These are phyloP conservation scores for Cudoniella acicularis DNA, from an alignment of 495 filamentous ascomycete species.

Conservation along the genomic window DNA sequence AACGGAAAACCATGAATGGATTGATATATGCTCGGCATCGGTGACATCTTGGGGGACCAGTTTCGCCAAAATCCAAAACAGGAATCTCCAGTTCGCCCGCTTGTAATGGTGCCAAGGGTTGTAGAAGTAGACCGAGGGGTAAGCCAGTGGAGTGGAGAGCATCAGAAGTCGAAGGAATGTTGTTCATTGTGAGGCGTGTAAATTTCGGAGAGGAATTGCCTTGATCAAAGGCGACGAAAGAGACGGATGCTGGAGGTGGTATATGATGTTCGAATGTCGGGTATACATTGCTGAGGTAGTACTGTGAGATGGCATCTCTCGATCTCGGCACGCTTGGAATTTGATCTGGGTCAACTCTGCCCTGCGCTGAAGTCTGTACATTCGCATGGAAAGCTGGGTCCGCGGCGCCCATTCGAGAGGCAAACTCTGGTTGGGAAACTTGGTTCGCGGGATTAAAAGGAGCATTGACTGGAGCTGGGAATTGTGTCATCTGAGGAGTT, in stretches of 20 bases:
- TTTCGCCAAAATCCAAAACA: slow-evolving; percentile 91
- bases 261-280: slow-evolving; percentile 91
- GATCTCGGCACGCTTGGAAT: slow-evolving; percentile 88
- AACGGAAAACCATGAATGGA: slow-evolving; percentile 95
- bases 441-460: slow-evolving; percentile 53
- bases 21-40: slow-evolving; percentile 97
- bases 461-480: slow-evolving; percentile 56
- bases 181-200: slow-evolving; percentile 85
- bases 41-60: slow-evolving; percentile 86
- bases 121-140: slow-evolving; percentile 83
- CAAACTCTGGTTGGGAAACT: slow-evolving; percentile 53
- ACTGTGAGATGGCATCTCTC: slow-evolving; percentile 73
- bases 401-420: slow-evolving; percentile 42
- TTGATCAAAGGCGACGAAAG: slow-evolving; percentile 90
- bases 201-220: slow-evolving; percentile 96
- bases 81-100: slow-evolving; percentile 85
- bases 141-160: slow-evolving; percentile 73
- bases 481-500: slow-evolving; percentile 56
- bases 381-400: slow-evolving; percentile 30
- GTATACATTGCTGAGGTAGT: slow-evolving; percentile 84
- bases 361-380: slow-evolving; percentile 55
- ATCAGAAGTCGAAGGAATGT: slow-evolving; percentile 80
- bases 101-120: slow-evolving; percentile 81
- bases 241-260: slow-evolving; percentile 83
- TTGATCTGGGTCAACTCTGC: slow-evolving; percentile 84